Base-by-base conservation (phyloP, 228 moss, liverwort and hornwort species). In the Sphagnum fallax region DNA sequence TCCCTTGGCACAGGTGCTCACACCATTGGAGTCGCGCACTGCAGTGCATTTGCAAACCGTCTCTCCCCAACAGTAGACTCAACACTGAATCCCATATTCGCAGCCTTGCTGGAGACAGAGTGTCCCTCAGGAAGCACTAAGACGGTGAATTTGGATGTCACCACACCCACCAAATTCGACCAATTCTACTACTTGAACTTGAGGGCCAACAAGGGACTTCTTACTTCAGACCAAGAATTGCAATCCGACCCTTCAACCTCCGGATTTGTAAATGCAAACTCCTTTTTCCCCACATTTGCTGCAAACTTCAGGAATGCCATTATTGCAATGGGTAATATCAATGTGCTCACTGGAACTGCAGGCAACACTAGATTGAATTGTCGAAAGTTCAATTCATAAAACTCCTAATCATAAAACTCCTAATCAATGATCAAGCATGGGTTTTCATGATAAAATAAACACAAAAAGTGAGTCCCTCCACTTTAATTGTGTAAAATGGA, bases 191-290 rank as follows among this genome's bases (percentile, higher is more conserved):
- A 71, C 69, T 68, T 51, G 6, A 85, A 85, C 12, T 52, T 85
- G 63, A 79, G 77, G 63, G 76, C 57, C 5, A 52, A 69, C 10
- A 82, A 73, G 75, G 82, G 85, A 0, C 50, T 85, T 53, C 63
- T 85, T 51, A 73, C 68, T 53, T 85, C 85, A 6, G 85, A 85
- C 64, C 72, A 79, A 71, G 73, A 4, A 1, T 51, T 82, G 55
- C 75, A 79, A 0, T 59, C 16, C 10, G 52, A 77, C 16, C 5
- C 75, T 52, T 63, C 62, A 58, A 82, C 82, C 1, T n/a, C 51
- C 69, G 47, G 58, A 6, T 2, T 81, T 6, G 84, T 81, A 51
- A 58, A 66, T 2, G 9, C 0, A 13, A 75, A 64, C 5, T 72
- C 78, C 2, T 13, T 16, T 48, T 57, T 47, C 4, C 9, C 4